Evolutionary conservation across 345 rosid species (phyloP).

Genomic region (Gossypium ekmanianum): DNA sequence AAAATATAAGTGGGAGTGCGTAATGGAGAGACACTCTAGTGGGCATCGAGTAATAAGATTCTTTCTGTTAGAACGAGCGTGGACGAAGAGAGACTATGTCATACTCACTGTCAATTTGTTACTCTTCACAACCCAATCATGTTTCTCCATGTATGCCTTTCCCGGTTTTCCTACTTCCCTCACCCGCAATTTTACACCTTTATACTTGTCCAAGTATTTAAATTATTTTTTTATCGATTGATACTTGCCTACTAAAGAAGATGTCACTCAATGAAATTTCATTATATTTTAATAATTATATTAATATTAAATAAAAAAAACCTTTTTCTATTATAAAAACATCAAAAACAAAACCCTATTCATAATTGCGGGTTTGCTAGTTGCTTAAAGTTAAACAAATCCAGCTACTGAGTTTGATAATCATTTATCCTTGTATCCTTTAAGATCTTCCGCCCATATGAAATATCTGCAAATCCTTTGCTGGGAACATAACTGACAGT

Average conservation of each 20-base stretch:
- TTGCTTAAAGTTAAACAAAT: no score
- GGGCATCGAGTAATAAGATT: not conserved
- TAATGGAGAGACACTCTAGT: not conserved
- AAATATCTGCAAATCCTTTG: not conserved
- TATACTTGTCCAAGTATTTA: not conserved
- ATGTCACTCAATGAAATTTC: no score
- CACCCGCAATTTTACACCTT: not conserved
- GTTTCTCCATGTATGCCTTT: not conserved
- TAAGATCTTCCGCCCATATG: no score
- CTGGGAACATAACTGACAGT: not conserved
- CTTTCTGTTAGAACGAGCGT: not conserved
- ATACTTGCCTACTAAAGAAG: no score
- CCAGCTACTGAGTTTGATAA: no score
- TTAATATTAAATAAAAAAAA: no score
- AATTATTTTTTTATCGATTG: no score
- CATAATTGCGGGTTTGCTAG: no score
- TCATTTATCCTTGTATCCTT: no score
- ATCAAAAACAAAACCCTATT: no score
- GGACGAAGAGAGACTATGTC: not conserved
- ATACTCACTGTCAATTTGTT: not conserved
- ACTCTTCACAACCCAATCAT: not conserved
- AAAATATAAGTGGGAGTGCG: not conserved
- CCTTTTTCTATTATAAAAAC: no score
- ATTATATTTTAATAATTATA: no score
- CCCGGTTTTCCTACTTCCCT: not conserved